phyloP scores from a whole-genome alignment of 2,329 filamentous ascomycete species.

The Fusarium avenaceum region DNA sequence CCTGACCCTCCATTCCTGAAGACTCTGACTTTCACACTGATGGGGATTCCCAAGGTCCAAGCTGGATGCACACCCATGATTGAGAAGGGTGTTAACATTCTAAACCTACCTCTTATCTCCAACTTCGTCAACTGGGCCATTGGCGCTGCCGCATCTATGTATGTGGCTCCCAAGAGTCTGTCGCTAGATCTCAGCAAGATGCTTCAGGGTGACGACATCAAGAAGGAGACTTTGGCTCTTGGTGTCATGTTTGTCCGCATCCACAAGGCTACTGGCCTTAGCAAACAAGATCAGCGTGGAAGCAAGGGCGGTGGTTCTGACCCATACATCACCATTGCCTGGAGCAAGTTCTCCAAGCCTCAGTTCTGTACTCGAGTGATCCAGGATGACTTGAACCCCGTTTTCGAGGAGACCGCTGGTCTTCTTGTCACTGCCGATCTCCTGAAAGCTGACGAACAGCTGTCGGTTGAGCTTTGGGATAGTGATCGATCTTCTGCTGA shows the following conservation, averaged over 20 bases:
- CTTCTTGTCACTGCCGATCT: slow-evolving; percentile 89
- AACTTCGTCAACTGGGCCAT: slow-evolving; percentile 98
- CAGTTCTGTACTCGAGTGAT: slow-evolving; percentile 98
- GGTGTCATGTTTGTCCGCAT: slow-evolving; percentile 95
- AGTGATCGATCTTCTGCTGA: slow-evolving; percentile 93
- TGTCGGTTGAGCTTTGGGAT: slow-evolving; percentile 96
- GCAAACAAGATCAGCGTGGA: slow-evolving; percentile 89
- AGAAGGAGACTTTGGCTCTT: slow-evolving; percentile 87
- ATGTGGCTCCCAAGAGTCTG: slow-evolving; percentile 95
- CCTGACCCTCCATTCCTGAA: slow-evolving; percentile 94
- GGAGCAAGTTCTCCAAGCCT: slow-evolving; percentile 96
- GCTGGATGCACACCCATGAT: slow-evolving; percentile 94
- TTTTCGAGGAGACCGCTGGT: slow-evolving; percentile 90
- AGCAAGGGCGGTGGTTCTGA: slow-evolving; percentile 90
- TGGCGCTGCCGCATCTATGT: slow-evolving; percentile 86
- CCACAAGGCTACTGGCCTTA: slow-evolving; percentile 86
- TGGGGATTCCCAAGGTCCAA: slow-evolving; percentile 90
- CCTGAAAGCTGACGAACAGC: slow-evolving; percentile 92
- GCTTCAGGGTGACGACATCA: slow-evolving; percentile 89
- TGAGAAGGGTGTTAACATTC: slow-evolving; percentile 88
- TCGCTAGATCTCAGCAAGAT: slow-evolving; percentile 91
- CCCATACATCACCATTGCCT: slow-evolving; percentile 93
- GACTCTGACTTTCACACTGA: slow-evolving; percentile 90
- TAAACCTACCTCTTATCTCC: slow-evolving; percentile 92
- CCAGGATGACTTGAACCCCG: slow-evolving; percentile 91